Percentiles rank a stretch among this genome's conserved stretches.
phyloP scores from a whole-genome alignment of 192 early-diverging fungal species.

The Coemansia sp. region DNA sequence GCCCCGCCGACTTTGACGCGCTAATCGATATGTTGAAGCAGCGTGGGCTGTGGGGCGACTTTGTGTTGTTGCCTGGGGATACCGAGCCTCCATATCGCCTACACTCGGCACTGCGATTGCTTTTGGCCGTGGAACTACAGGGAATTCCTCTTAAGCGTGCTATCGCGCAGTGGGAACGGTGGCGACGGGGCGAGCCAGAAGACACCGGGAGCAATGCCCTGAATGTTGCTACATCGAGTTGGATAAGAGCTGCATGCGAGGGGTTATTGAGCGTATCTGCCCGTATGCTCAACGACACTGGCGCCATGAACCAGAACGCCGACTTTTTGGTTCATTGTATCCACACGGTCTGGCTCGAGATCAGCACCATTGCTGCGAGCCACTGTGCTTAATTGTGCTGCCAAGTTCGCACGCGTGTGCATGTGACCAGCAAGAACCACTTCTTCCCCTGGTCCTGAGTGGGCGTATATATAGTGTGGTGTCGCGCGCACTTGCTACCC shows the following conservation, averaged over 20 bases:
- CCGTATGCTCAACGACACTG: constrained; percentile 3
- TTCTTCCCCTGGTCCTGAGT: not conserved
- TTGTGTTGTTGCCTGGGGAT: constrained; percentile 17
- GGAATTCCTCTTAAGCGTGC: constrained; percentile 13
- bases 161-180: constrained; percentile 28
- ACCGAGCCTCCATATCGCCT: constrained; percentile 37
- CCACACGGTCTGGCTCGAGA: constrained; percentile 25
- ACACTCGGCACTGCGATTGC: constrained; percentile 32
- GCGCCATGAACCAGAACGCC: not conserved
- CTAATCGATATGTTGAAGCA: constrained; percentile 23
- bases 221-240: constrained; percentile 2
- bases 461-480: not conserved
- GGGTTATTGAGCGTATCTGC: not conserved
- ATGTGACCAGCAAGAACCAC: constrained; percentile 15
- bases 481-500: not conserved
- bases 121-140: constrained; percentile 18
- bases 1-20: constrained; percentile 6
- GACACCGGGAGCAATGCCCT: not conserved
- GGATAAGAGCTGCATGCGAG: constrained; percentile 19
- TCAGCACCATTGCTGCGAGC: constrained; percentile 11
- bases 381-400: not conserved
- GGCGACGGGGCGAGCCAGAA: constrained; percentile 19
- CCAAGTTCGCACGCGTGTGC: constrained; percentile 7
- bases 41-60: constrained; percentile 46
- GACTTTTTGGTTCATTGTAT: constrained; percentile 19